phyloP scores from a whole-genome alignment of 2,329 filamentous ascomycete genomes.

The Thyridium curvatum region DNA sequence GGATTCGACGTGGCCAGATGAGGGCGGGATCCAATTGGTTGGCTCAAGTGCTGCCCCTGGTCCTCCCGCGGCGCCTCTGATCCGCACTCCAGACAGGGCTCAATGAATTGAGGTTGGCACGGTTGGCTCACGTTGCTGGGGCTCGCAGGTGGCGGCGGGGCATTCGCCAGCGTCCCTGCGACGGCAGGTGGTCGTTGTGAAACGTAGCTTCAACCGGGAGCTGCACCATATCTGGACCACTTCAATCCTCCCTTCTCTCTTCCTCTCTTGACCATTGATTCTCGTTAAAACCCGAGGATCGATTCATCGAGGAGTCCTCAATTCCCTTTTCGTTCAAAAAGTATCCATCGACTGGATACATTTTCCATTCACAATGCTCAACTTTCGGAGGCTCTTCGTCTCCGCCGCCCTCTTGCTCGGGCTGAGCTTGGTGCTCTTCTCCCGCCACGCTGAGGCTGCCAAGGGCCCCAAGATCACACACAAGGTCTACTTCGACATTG shows the following conservation, averaged over 20 bases:
- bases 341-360: no score
- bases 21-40: no score
- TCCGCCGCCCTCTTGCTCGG: constrained; percentile 72
- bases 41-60: no score
- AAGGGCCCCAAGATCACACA: constrained; percentile 93
- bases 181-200: no score
- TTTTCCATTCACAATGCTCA: constrained; percentile 61
- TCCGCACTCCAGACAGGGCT: no score
- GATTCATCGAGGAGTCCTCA: background rate
- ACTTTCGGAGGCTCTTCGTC: constrained; percentile 62
- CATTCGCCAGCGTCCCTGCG: background rate
- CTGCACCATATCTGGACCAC: no score
- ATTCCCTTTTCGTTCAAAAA: background rate
- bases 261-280: constrained; percentile 1
- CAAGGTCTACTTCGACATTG: constrained; percentile 88
- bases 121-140: background rate
- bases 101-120: no score
- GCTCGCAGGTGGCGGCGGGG: background rate
- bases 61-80: no score
- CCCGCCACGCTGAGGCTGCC: constrained; percentile 64
- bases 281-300: background rate
- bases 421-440: constrained; percentile 67
- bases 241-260: background rate
- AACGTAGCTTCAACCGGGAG: background rate
- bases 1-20: no score